Base-by-base conservation (phyloP, 805 yeast genomes). In the Metschnikowia lachancei region DNA sequence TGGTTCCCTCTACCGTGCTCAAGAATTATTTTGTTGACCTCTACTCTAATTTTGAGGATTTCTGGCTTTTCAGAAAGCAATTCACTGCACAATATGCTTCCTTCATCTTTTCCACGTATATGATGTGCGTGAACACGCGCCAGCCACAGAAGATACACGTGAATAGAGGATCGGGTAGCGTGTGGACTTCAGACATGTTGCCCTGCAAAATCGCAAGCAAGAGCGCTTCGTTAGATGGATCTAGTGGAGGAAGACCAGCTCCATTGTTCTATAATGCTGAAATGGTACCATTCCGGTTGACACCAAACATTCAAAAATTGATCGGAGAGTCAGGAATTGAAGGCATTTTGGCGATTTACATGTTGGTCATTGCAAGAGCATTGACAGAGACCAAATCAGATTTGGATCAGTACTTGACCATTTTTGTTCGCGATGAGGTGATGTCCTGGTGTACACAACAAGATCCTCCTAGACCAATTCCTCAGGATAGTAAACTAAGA, bases 41-140 rank as follows among this genome's bases (percentile, higher is more conserved):
- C 34, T 94, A 83, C 65, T 76, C 84, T 11, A 78, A 82, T 48
- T 95, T 85, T 63, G 97, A 87, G 64, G 97, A 92, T 59, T 94
- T 92, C 74, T 94, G 99, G 99, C 69, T 92, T 43, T 94, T 95
- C 82, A 80, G 98, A 52, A 89, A 90, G 59, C 97, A 91, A 61
- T 95, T 94, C 61, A 82, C 97, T 4, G 84, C 95, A 22, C 96
- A 91, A 65, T 94, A 92, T 67, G 97, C 97, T 4, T 83, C 96
- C 0, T 86, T 94, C 57, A 82, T 89, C 36, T 92, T 92, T 65
- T 83, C 91, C 76, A 87, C 98, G 0, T 89, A 88, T 60, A 85
- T 92, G 90, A 81, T 94, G 87, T 84, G 95, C 67, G 87, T 94
- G 58, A 89, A 89, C 63, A 82, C 85, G 39, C 81, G 99, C 59